A percentile compares a stretch with the other conserved stretches of the same genome.
phyloP scores from a whole-genome alignment of 768 basidiomycete genomes.

The Xerocomus brunneocitrinus region DNA sequence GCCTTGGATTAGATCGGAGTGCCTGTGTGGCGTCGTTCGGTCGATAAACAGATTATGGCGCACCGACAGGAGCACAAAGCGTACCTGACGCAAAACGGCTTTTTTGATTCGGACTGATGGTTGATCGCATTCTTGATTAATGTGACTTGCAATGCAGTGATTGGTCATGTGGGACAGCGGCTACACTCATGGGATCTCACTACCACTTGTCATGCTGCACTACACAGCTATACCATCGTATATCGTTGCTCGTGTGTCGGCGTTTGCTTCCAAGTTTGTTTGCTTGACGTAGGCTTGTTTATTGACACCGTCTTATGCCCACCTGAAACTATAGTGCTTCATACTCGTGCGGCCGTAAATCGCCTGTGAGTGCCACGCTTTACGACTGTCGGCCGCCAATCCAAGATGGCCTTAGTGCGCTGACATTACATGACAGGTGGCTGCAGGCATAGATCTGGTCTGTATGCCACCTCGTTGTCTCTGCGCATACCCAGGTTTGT shows the following conservation, averaged over 20 bases:
- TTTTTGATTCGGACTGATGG: conserved; percentile 30
- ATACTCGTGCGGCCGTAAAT: background rate
- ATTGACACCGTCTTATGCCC: background rate
- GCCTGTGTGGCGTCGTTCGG: conserved; percentile 49
- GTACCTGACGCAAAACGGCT: conserved; percentile 42
- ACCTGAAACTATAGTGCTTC: background rate
- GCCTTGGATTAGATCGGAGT: conserved; percentile 38
- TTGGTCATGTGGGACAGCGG: background rate
- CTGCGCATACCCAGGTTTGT: no score
- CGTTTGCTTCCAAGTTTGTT: no score
- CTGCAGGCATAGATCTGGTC: no score
- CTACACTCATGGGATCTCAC: background rate
- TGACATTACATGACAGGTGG: background rate
- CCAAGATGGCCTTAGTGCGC: no score
- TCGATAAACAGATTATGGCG: conserved; percentile 43
- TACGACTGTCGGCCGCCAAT: no score
- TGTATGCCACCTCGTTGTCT: no score
- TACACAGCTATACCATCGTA: no score
- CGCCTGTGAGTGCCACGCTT: background rate
- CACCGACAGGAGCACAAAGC: conserved; percentile 45
- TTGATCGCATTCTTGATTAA: background rate
- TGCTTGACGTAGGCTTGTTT: no score
- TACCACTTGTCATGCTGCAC: no score
- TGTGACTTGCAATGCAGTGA: background rate
- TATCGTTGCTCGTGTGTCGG: no score